Conservation (phyloP, 257 asterid genomes). For the Osmanthus fragrans region DNA sequence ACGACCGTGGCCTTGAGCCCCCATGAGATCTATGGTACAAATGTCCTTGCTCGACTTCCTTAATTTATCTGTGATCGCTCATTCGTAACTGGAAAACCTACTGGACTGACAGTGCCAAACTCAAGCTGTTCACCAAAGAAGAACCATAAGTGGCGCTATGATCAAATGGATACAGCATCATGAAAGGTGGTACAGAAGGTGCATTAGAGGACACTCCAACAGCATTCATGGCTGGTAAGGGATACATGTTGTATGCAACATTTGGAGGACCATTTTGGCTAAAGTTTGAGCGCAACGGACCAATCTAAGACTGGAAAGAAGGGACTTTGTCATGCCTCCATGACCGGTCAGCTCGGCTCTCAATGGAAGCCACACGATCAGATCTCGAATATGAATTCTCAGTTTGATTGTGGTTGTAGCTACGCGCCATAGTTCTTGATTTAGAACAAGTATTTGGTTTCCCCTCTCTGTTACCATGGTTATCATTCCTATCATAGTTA, state of each 20-base stretch:
- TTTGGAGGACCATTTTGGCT: conserved; percentile 57
- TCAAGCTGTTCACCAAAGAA: conserved; percentile 76
- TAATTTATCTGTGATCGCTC: conserved; percentile 50
- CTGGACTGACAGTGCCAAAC: conserved; percentile 78
- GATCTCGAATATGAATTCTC: conserved; percentile 65
- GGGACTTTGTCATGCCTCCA: conserved; percentile 56
- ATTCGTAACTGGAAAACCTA: conserved; percentile 55
- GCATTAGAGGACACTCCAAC: conserved; percentile 66
- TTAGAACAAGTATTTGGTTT: conserved; percentile 61
- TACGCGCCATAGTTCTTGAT: conserved; percentile 61
- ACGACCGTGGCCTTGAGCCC: conserved; percentile 39
- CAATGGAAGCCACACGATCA: conserved; percentile 54
- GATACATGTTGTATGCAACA: conserved; percentile 59
- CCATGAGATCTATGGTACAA: too few relatives aligned
- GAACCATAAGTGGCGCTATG: conserved; percentile 44
- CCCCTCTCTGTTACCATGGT: conserved; percentile 67
- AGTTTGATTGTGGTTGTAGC: conserved; percentile 58
- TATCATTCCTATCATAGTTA: conserved; percentile 66
- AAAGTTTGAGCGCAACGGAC: conserved; percentile 55
- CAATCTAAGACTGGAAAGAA: conserved; percentile 67
- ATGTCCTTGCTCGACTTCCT: too few relatives aligned
- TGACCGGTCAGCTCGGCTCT: conserved; percentile 63
- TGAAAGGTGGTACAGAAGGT: conserved; percentile 55
- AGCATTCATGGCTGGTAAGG: conserved; percentile 50
- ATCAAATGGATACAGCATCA: conserved; percentile 77